These are phyloP conservation scores for Fibroporia radiculosa DNA, from an alignment of 768 basidiomycete species.

Conservation along the genomic window DNA sequence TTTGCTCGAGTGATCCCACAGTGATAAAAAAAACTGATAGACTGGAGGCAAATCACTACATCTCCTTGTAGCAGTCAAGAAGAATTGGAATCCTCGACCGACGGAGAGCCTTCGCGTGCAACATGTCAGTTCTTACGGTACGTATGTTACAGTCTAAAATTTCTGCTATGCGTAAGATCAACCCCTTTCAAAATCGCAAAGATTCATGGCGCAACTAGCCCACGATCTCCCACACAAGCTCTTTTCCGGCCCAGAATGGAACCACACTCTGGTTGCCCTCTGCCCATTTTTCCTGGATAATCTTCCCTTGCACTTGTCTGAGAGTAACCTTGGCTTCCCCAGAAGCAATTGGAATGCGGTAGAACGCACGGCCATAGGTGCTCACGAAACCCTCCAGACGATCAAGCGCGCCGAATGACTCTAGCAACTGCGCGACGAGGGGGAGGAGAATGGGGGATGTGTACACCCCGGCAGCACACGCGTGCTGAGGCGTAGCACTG, in stretches of 20 bases:
- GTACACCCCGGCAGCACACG: slow-evolving; percentile 95
- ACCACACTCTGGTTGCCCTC: slow-evolving; percentile 48
- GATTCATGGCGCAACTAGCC: too few relatives aligned
- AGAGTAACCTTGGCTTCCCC: slow-evolving; percentile 35
- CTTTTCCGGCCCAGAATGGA: slow-evolving; percentile 86
- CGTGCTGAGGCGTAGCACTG: slow-evolving; percentile 55
- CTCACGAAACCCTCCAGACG: slow-evolving; percentile 77
- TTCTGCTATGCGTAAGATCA: too few relatives aligned
- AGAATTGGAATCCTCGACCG: too few relatives aligned
- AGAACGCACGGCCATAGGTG: slow-evolving; percentile 73
- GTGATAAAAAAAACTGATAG: too few relatives aligned
- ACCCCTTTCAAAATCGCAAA: too few relatives aligned
- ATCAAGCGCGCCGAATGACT: slow-evolving; percentile 81
- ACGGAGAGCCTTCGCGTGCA: too few relatives aligned
- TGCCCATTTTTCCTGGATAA: slow-evolving; percentile 42
- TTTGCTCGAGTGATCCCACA: too few relatives aligned
- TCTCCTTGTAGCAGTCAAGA: too few relatives aligned
- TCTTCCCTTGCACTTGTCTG: slow-evolving; percentile 28
- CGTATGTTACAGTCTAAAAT: too few relatives aligned
- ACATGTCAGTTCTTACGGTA: too few relatives aligned
- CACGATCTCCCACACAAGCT: slow-evolving; percentile 58
- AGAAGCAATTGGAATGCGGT: slow-evolving; percentile 32
- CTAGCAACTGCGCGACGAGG: slow-evolving; percentile 80
- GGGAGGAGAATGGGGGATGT: slow-evolving; percentile 91
- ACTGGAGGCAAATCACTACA: too few relatives aligned